Conservation (phyloP, 2,329 filamentous ascomycete species). For the Zalaria obscura region DNA sequence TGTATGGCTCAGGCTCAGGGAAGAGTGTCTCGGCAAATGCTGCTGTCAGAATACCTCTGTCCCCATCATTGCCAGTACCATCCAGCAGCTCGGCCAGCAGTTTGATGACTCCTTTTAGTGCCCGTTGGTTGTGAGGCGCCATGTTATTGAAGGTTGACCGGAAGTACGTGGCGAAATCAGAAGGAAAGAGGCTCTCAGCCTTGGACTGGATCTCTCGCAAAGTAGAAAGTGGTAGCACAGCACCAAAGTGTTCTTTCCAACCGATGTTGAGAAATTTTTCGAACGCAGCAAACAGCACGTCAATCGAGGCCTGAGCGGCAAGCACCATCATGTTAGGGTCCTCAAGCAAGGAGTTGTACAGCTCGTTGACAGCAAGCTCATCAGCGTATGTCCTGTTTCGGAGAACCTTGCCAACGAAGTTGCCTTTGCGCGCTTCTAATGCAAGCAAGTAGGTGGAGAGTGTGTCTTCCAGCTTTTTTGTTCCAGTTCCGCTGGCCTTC, state of each 20-base stretch:
- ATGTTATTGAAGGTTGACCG: conserved; percentile 36
- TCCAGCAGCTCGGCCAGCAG: conserved; percentile 77
- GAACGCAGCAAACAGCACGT: conserved; percentile 81
- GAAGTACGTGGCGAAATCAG: conserved; percentile 53
- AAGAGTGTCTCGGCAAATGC: conserved; percentile 82
- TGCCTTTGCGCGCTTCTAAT: conserved; percentile 72
- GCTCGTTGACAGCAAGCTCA: conserved; percentile 69
- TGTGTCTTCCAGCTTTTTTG: conserved; percentile 68
- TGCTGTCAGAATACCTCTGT: conserved; percentile 73
- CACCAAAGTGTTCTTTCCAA: conserved; percentile 80
- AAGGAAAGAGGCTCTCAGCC: conserved; percentile 48
- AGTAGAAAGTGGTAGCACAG: conserved; percentile 58
- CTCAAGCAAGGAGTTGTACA: conserved; percentile 81
- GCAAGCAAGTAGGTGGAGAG: conserved; percentile 73
- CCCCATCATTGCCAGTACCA: conserved; percentile 80
- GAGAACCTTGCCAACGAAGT: conserved; percentile 65
- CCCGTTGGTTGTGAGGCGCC: conserved; percentile 50
- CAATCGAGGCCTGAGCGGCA: conserved; percentile 60
- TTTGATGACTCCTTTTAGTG: conserved; percentile 72
- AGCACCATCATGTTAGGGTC: conserved; percentile 65
- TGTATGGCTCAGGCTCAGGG: conserved; percentile 58
- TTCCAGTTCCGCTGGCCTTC: conserved; percentile 34
- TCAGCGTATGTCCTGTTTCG: conserved; percentile 57
- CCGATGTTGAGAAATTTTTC: conserved; percentile 83
- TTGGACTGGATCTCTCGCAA: conserved; percentile 61